Evolutionary conservation across 441 rosid species (phyloP), one percentile per base, ranked within the genome.

Genomic region (Euphorbia neoarborescens): DNA sequence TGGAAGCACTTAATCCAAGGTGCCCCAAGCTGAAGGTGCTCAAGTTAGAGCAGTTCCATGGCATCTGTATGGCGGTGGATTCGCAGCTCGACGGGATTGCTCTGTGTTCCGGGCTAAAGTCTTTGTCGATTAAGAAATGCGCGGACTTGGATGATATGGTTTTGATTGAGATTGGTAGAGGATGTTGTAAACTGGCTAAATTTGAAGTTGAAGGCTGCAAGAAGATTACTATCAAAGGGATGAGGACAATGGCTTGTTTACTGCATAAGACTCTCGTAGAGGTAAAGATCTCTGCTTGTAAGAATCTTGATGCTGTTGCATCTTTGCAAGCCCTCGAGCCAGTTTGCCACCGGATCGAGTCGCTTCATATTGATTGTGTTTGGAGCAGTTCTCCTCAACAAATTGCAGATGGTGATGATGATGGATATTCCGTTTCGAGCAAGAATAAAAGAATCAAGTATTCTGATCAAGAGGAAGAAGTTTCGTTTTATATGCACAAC

Each of bases 201-300:
- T 90, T 94, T 73, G 97, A 92, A 75, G 78, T 90, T 64, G 86
- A 86, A 73, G 97, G 97, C 12, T 94, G 98, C 76, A 86, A 84
- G 80, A 84, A 81, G 71, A 86, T 91, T 30, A 90, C 95, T 0
- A 81, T 85, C 56, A 73, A 75, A 71, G 99, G 96, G 9, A 65
- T 94, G 78, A 84, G 90, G 73, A 84, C 92, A 0, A 68, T 94
- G 82, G 86, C 83, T 61, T 76, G 80, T 62, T 79, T 91, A 66
- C 85, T 80, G 22, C 59, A 59, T 1, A 74, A 71, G 73, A 89
- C 89, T 17, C 68, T 90, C 61, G 77, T 82, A 19, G 87, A 90
- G 68, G 94, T 94, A 51, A 83, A 84, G 80, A 86, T 94, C 44
- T 87, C 90, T 7, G 84, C 81, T 67, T 91, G 97, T 66, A 85